phyloP scores from a whole-genome alignment of 768 basidiomycete genomes.

The Tricholoma terreum region DNA sequence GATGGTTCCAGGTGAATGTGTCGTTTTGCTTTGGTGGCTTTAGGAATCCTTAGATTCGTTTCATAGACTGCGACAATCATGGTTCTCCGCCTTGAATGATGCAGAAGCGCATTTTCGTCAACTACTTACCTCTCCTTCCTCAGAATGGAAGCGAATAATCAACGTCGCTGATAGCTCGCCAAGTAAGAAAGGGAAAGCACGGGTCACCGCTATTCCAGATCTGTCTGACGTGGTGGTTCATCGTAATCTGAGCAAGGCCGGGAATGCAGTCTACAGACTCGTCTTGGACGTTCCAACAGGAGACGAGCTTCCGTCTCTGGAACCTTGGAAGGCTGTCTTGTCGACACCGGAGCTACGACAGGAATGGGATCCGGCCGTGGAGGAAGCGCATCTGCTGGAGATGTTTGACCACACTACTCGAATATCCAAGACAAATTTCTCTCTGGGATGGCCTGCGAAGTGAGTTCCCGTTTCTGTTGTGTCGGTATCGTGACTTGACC shows the following conservation, averaged over 20 bases:
- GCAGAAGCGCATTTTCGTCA: conserved; percentile 79
- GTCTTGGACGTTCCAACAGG: conserved; percentile 71
- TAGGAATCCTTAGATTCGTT: background rate
- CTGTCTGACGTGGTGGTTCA: conserved; percentile 75
- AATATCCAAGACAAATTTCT: conserved; percentile 87
- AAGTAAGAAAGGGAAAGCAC: conserved; percentile 61
- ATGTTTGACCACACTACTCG: conserved; percentile 83
- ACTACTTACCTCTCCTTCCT: conserved; percentile 66
- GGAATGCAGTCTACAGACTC: conserved; percentile 78
- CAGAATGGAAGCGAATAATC: conserved; percentile 80
- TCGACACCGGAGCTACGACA: conserved; percentile 83
- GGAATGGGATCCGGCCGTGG: conserved; percentile 94
- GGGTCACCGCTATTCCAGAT: conserved; percentile 51
- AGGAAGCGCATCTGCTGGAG: conserved; percentile 78
- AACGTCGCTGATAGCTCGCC: conserved; percentile 36
- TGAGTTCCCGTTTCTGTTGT: conserved; percentile 38
- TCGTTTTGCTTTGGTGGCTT: background rate
- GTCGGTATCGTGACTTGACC: conserved; percentile 1
- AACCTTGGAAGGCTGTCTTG: conserved; percentile 78
- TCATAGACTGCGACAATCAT: conserved; percentile 75
- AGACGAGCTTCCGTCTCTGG: conserved; percentile 64
- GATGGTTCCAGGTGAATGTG: conserved; percentile 56
- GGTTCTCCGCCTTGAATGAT: conserved; percentile 70
- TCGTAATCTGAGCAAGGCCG: conserved; percentile 61
- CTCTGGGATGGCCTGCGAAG: conserved; percentile 96